Conservation (phyloP, 2,329 filamentous ascomycete species). For the Neofusicoccum ribis region DNA sequence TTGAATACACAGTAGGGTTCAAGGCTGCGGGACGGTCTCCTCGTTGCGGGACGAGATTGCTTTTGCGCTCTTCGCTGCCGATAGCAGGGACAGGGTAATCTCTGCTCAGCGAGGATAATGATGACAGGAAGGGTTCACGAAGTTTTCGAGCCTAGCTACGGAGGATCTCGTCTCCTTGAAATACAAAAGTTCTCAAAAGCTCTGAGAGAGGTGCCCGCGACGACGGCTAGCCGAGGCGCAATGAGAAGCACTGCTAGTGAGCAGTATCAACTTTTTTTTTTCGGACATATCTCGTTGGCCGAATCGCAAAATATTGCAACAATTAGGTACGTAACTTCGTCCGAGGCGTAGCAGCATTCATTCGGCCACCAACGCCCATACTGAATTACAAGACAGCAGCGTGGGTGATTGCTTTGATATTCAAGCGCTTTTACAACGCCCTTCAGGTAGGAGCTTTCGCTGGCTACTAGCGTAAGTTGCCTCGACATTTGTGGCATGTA, state of each 20-base stretch:
- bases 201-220: background rate
- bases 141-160: background rate
- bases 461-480: too few species aligned
- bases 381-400: too few species aligned
- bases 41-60: background rate
- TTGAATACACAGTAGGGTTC: background rate
- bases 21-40: slow-evolving; percentile 14
- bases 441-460: too few species aligned
- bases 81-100: background rate
- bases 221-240: background rate
- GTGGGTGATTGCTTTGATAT: too few species aligned
- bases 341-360: too few species aligned
- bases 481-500: too few species aligned
- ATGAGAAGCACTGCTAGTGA: background rate
- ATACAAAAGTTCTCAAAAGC: background rate
- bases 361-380: too few species aligned
- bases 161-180: background rate
- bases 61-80: background rate
- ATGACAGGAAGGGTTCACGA: background rate
- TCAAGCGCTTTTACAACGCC: too few species aligned
- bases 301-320: too few species aligned
- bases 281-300: background rate
- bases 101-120: background rate
- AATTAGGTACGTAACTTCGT: too few species aligned
- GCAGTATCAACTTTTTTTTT: too few species aligned